A percentile compares a stretch with the other conserved stretches of the same genome.
These are phyloP conservation scores for Beauveria sp. DNA, from an alignment of 2,329 filamentous ascomycete genomes.

Conservation along the genomic window DNA sequence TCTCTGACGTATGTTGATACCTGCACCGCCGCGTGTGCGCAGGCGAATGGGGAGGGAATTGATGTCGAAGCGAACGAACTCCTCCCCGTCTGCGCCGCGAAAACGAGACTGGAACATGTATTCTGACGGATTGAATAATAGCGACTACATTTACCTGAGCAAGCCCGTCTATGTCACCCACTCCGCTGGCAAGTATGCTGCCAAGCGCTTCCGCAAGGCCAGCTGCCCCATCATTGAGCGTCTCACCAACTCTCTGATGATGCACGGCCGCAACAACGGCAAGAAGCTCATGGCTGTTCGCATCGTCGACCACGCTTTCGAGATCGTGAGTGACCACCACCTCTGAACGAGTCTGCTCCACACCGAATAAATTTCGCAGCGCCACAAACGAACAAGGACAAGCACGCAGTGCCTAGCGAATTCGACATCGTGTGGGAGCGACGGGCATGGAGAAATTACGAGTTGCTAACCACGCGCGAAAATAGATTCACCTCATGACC, in stretches of 20 bases:
- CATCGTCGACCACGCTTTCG: slow-evolving; percentile 97
- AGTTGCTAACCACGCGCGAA: slow-evolving; percentile 20
- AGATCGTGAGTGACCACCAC: slow-evolving; percentile 71
- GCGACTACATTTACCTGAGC: slow-evolving; percentile 99
- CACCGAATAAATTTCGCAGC: not conserved
- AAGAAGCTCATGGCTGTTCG: slow-evolving; percentile 99
- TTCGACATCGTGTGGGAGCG: not conserved
- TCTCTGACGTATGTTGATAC: slow-evolving; percentile 77
- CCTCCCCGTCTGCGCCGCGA: not conserved
- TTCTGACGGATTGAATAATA: slow-evolving; percentile 38
- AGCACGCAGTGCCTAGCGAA: not conserved
- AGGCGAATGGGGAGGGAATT: not conserved
- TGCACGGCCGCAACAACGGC: slow-evolving; percentile 99
- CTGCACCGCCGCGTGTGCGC: not conserved
- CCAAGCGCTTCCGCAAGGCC: slow-evolving; percentile 99
- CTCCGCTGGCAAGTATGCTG: slow-evolving; percentile 96
- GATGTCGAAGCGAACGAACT: slow-evolving; percentile 7
- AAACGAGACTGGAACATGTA: slow-evolving; percentile 10
- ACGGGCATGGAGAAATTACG: not conserved
- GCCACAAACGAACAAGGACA: not conserved
- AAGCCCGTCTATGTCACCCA: slow-evolving; percentile 98
- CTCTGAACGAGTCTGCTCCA: not conserved
- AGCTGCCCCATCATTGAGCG: slow-evolving; percentile 99
- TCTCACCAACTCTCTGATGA: slow-evolving; percentile 99
- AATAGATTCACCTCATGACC: slow-evolving; percentile 99